Evolutionary conservation across 768 basidiomycete genomes (phyloP).

Genomic region (Cyclocybe cylindracea): DNA sequence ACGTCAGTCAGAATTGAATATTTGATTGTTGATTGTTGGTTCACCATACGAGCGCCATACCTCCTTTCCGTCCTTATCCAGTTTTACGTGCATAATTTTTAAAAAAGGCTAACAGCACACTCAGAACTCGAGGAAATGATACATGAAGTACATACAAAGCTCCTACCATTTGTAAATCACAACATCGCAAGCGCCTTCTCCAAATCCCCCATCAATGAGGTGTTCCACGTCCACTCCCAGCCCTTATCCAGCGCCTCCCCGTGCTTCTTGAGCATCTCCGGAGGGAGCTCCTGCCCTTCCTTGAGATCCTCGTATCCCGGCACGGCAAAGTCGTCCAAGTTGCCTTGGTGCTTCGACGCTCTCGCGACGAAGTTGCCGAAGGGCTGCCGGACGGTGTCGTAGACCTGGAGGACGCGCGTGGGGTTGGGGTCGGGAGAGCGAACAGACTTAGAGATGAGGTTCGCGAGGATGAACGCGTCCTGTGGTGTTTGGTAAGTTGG

Average conservation of each 20-base stretch:
- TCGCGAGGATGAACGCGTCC: conserved; percentile 47
- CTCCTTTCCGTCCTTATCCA: too few species aligned
- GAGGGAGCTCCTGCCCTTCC: conserved; percentile 18
- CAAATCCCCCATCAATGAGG: conserved; percentile 33
- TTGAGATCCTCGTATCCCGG: conserved; percentile 22
- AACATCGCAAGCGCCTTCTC: conserved; percentile 12
- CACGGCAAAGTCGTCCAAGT: conserved; percentile 33
- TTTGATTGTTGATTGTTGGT: too few species aligned
- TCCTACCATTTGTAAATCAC: neutral
- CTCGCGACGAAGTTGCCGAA: conserved; percentile 34
- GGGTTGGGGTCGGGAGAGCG: conserved; percentile 32
- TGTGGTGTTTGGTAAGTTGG: conserved; percentile 24
- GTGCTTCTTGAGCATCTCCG: conserved; percentile 34
- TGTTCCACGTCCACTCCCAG: conserved; percentile 61
- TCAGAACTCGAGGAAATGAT: too few species aligned
- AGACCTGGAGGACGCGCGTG: conserved; percentile 35
- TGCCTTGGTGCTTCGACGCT: conserved; percentile 36
- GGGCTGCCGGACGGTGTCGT: conserved; percentile 47
- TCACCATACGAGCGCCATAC: too few species aligned
- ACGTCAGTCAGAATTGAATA: too few species aligned
- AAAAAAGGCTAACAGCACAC: too few species aligned
- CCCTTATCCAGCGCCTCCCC: conserved; percentile 38
- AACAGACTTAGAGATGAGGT: conserved; percentile 40
- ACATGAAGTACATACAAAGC: too few species aligned
- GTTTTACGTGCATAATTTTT: too few species aligned